Base-by-base conservation (phyloP, 2,329 filamentous ascomycete genomes). In the Pseudocercospora pini-densiflorae region DNA sequence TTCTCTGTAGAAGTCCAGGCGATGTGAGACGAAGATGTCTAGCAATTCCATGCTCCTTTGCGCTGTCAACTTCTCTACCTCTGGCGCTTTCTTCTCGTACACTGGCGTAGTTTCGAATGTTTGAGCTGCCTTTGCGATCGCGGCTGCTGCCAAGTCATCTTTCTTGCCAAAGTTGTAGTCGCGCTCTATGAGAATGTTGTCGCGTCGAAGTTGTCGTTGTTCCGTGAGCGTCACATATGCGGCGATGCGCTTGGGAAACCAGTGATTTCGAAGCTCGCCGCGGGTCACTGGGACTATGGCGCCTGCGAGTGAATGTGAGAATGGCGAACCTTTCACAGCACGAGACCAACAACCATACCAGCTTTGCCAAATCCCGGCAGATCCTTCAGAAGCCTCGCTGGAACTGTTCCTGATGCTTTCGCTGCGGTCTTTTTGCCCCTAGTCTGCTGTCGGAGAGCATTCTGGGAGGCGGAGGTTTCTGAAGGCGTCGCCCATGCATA, bases 191-290 rank as follows among this genome's bases (percentile, higher is more conserved):
- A 78, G 70, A 12, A 81, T 76, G 29, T 83, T 81, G 68, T 81
- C 80, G 4, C 78, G 70, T 65, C 80, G 80, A 47, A 86, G 73
- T 63, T 81, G 76, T 72, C 82, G 80, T 54, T 83, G 66, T 67
- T 84, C 81, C 45, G 75, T 73, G 40, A 74, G 70, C 54, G 84
- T 81, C 23, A 86, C 78, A 75, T 88, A 88, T 73, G 84, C 80
- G 68, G 86, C 86, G 68, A 82, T 77, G 65, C 80, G 77, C 51
- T 75, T 75, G 3, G 85, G 85, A 70, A 83, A 87, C 82, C 82
- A 86, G 62, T 77, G 75, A 73, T 86, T 87, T 69, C 86, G 81
- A 85, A 88, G 87, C 43, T 80, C 77, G 23, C 85, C 83, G 16
- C 79, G 76, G n/a, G 82, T 76, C 49, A 87, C 79, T 33, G 85